Conservation (phyloP, 2,329 filamentous ascomycete genomes). For the Westerdykella sp. region DNA sequence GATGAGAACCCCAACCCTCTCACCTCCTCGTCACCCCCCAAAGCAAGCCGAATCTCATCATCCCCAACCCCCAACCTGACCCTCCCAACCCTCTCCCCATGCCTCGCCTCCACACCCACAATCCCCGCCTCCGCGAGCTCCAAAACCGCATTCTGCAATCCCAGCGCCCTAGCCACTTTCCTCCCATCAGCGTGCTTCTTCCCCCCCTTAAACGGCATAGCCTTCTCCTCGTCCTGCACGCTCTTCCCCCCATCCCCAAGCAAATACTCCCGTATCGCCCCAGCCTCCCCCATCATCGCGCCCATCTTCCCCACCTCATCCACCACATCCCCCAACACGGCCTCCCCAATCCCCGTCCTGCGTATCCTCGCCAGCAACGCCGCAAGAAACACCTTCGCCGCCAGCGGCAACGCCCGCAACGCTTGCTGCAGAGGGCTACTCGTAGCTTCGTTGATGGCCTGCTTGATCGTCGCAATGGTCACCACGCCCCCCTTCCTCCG, state of each 20-base stretch:
- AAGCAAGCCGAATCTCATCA: constrained; percentile 82
- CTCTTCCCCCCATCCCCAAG: constrained; percentile 25
- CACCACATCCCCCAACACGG: constrained; percentile 79
- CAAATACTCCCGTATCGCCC: constrained; percentile 57
- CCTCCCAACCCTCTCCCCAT: constrained; percentile 80
- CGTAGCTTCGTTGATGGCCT: constrained; percentile 91
- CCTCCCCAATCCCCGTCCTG: constrained; percentile 79
- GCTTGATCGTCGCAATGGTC: constrained; percentile 87
- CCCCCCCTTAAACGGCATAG: constrained; percentile 6
- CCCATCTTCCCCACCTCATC: constrained; percentile 74
- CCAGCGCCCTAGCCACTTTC: constrained; percentile 43
- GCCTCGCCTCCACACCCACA: constrained; percentile 69
- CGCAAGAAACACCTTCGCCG: constrained; percentile 77
- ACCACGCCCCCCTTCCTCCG: constrained; percentile 51
- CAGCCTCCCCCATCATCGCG: constrained; percentile 49
- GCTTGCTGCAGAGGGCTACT: constrained; percentile 88
- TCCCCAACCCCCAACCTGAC: constrained; percentile 80
- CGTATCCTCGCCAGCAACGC: constrained; percentile 73
- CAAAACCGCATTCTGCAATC: constrained; percentile 66
- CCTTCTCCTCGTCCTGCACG: constrained; percentile 1
- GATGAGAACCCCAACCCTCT: constrained; percentile 64
- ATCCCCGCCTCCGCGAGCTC: constrained; percentile 84
- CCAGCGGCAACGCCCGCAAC: constrained; percentile 72
- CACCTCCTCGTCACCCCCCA: constrained; percentile 82
- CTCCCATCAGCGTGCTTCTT: constrained; percentile 23